Conservation (phyloP, 2,329 filamentous ascomycete genomes). For the Diaporthe eres region DNA sequence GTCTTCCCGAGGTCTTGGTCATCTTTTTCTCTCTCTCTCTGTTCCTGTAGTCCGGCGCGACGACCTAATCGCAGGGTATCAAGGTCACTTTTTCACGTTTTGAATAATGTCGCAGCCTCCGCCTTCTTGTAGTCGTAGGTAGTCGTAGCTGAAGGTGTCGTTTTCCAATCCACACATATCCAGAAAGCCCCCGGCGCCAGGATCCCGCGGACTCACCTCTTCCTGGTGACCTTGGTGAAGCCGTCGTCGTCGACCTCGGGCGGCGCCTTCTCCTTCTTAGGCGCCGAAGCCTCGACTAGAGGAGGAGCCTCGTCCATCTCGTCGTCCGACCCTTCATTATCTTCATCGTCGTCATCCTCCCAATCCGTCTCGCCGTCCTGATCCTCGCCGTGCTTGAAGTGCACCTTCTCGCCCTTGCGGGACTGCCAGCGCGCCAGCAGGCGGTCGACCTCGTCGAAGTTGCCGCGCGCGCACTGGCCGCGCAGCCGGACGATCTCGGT, state of each 20-base stretch:
- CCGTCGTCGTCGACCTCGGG: constrained; percentile 86
- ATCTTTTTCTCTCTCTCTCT: constrained; percentile 8
- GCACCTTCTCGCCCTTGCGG: constrained; percentile 71
- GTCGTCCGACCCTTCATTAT: constrained; percentile 70
- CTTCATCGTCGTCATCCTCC: constrained; percentile 66
- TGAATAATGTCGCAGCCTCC: neutral
- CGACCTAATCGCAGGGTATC: constrained; percentile 32
- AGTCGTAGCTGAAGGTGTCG: neutral
- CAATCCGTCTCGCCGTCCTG: constrained; percentile 72
- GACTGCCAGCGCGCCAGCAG: constrained; percentile 75
- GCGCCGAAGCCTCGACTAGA: constrained; percentile 61
- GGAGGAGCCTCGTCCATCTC: constrained; percentile 78
- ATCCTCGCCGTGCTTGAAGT: constrained; percentile 69
- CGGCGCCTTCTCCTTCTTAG: constrained; percentile 72
- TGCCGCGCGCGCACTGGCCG: constrained; percentile 74
- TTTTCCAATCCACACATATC: neutral
- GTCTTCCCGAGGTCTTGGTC: constrained; percentile 6
- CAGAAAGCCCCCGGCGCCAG: neutral
- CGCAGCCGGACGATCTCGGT: constrained; percentile 78
- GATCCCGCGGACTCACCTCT: constrained; percentile 65
- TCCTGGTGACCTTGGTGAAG: constrained; percentile 81
- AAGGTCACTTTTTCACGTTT: constrained; percentile 23
- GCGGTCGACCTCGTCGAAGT: constrained; percentile 74
- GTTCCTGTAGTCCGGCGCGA: constrained; percentile 13
- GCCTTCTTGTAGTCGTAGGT: neutral